A percentile compares a stretch with the other conserved stretches of the same genome.
phyloP scores from a whole-genome alignment of 371 early-diverging fungal species.

The Choanephora cucurbitarum region DNA sequence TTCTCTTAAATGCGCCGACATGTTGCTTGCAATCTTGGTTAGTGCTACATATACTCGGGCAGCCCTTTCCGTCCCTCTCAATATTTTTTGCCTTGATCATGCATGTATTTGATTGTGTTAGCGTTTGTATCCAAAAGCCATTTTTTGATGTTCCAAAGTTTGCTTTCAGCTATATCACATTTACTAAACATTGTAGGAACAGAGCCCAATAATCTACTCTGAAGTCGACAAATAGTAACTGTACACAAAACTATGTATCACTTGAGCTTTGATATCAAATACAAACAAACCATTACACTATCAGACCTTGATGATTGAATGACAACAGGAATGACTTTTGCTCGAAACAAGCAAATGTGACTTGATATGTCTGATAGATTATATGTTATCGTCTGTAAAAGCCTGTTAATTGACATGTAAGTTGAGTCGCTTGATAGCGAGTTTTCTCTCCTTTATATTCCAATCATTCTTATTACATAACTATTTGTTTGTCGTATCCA shows the following conservation, averaged over 20 bases:
- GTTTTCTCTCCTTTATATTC: too few relatives aligned
- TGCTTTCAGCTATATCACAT: neutral
- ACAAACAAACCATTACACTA: neutral
- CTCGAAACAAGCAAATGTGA: neutral
- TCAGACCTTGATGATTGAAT: neutral
- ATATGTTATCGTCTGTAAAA: too few relatives aligned
- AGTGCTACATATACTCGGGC: slow-evolving; percentile 18
- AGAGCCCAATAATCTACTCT: neutral
- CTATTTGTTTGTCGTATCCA: too few relatives aligned
- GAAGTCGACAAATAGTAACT: neutral
- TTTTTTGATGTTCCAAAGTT: neutral
- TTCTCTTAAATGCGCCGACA: neutral
- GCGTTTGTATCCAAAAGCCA: neutral
- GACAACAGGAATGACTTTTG: neutral
- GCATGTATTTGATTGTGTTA: neutral
- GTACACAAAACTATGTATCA: neutral
- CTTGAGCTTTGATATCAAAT: neutral
- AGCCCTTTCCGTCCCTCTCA: neutral
- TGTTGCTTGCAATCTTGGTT: neutral
- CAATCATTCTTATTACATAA: too few relatives aligned
- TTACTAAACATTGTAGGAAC: neutral
- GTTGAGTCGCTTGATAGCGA: too few relatives aligned
- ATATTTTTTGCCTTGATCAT: slow-evolving; percentile 2
- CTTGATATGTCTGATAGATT: neutral
- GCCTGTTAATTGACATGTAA: too few relatives aligned